A percentile compares a stretch with the other conserved stretches of the same genome.
Evolutionary conservation across 176 grass and related monocot species (phyloP).

Genomic region (Hordeum marinum): DNA sequence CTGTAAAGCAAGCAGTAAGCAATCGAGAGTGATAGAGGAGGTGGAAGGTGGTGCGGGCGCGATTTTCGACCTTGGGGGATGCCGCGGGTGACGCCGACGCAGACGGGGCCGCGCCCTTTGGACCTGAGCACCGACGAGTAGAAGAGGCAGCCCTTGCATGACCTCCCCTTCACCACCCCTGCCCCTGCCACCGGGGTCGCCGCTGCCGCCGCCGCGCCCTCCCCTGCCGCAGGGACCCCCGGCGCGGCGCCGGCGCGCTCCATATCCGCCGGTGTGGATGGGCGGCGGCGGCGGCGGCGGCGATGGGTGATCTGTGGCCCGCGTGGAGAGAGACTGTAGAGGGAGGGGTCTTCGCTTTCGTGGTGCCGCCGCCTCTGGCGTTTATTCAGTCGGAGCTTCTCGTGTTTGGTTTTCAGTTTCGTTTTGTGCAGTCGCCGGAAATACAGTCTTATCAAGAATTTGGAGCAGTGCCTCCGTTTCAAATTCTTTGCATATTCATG

Average conservation of each 20-base stretch:
- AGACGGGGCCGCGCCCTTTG: slow-evolving; percentile 48
- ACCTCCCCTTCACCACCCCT: slow-evolving; percentile 45
- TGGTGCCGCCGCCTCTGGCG: not conserved
- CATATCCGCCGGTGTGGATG: not conserved
- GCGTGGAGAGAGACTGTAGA: not conserved
- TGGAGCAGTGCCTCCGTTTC: not conserved
- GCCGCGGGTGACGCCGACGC: slow-evolving; percentile 64
- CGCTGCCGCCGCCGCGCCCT: not conserved
- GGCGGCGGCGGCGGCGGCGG: not conserved
- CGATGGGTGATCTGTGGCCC: not conserved
- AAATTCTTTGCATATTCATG: too few relatives aligned
- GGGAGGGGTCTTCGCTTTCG: not conserved
- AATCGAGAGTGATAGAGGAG: not conserved
- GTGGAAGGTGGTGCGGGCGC: not conserved
- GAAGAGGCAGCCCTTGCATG: slow-evolving; percentile 90
- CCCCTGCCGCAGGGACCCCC: slow-evolving; percentile 11
- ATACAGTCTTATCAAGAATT: not conserved
- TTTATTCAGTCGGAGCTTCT: not conserved
- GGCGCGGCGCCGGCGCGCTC: slow-evolving; percentile 18
- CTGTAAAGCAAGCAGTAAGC: not conserved
- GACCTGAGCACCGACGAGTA: slow-evolving; percentile 79
- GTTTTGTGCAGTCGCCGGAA: not conserved
- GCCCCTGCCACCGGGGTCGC: not conserved
- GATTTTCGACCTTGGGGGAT: slow-evolving; percentile 46
- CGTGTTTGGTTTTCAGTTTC: not conserved